These are phyloP conservation scores for Cystobasidium onofrii DNA, from an alignment of 768 basidiomycete species.

Conservation along the genomic window DNA sequence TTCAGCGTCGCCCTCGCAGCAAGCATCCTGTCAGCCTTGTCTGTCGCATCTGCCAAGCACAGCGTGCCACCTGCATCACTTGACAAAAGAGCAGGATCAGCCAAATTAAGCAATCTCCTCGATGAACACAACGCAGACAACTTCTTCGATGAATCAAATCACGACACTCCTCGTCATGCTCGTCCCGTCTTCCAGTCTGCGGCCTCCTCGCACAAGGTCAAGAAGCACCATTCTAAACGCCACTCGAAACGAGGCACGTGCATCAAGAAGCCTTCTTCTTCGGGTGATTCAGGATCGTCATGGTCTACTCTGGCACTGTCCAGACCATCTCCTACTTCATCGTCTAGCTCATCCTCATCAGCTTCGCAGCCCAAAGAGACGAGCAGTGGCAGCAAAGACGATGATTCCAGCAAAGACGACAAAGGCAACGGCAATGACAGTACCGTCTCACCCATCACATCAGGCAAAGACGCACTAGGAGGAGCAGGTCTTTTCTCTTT, in stretches of 20 bases:
- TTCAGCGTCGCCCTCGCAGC: not conserved
- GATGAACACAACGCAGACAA: not conserved
- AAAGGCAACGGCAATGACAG: not conserved
- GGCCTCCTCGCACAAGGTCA: not conserved
- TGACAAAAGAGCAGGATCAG: not conserved
- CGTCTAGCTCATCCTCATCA: not conserved
- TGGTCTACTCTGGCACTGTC: not conserved
- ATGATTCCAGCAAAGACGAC: no score
- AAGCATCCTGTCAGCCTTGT: not conserved
- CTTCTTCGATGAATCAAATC: not conserved
- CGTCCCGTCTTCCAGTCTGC: not conserved
- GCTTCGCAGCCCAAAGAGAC: not conserved
- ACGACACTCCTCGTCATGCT: not conserved
- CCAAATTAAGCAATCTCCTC: not conserved
- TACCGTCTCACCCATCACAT: not conserved
- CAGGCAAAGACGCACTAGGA: not conserved
- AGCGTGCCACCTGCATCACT: not conserved
- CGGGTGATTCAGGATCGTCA: not conserved
- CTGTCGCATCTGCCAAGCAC: not conserved
- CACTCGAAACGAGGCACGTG: not conserved
- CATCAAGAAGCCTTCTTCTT: not conserved
- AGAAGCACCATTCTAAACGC: not conserved
- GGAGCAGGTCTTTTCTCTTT: slow-evolving; percentile 18
- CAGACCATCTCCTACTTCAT: not conserved
- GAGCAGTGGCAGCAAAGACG: not conserved